Base-by-base conservation (phyloP, 2,329 filamentous ascomycete species). In the Colletotrichum eremochloae region DNA sequence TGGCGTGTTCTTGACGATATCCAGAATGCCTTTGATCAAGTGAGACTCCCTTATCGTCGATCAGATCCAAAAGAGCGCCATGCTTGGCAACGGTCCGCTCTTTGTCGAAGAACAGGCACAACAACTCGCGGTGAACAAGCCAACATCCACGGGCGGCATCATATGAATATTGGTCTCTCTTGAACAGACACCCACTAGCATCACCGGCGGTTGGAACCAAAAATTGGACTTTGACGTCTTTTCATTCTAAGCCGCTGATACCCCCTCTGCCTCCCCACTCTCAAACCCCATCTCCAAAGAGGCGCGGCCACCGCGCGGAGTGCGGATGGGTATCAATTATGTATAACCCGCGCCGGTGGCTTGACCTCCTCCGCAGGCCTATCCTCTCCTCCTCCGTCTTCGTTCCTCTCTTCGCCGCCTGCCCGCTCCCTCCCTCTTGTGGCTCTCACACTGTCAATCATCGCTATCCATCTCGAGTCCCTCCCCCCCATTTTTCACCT, bases 271-370 rank as follows among this genome's bases (percentile, higher is more conserved):
- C 48, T 18, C 11, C 5, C 24, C 24, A 24, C 24, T 31, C 48
- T 29, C 29, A 0, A 0, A 40, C 18, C 11, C 20, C 12, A 20
- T 38, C 5, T 24, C 12, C 77, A 81, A 4, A 83, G 82, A 67
- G 88, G 79, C 68, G 79, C 68, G 0, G 88, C 88, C 1, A 90
- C 84, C 46, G 88, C 81, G 0, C 88, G 87, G 38, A 86, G 80
- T 66, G 67, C 38, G 62, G 62, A 66, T 66, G 67, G 67, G 67
- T 70, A 70, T 70, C 67, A 70, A 66, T 70, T 55, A 67, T 66
- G 29, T 67, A 60, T 53, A 40, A 65, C 60, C 36, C 50, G 31
- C 38, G 33, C 62, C 53, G 36, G n/a, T 11, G 46, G 55, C 46
- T 38, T 40, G 3, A 52, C 46, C 42, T 18, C 29, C 31, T 42